phyloP scores from a whole-genome alignment of 1,139 yeast genomes.

The Zhuliangozyma blackwelliae region DNA sequence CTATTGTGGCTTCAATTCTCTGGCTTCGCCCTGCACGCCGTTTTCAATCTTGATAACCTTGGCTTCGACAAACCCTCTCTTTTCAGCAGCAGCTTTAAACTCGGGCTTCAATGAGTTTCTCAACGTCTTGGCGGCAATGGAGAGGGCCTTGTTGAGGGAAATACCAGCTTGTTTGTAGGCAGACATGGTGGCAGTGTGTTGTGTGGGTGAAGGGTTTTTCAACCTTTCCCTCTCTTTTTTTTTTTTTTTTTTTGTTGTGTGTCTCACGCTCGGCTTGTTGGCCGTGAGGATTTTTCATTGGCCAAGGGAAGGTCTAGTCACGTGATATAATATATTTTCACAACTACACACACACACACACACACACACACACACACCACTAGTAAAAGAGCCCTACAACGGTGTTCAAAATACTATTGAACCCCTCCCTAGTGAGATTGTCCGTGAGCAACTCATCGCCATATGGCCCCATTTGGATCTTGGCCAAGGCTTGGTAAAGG shows the following conservation, averaged over 20 bases:
- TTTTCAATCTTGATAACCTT: slow-evolving; percentile 68
- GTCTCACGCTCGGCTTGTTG: too few relatives aligned
- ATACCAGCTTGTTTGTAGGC: slow-evolving; percentile 86
- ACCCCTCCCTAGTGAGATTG: too few relatives aligned
- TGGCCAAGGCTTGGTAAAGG: background rate
- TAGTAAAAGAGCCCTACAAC: too few relatives aligned
- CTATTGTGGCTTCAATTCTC: slow-evolving; percentile 10
- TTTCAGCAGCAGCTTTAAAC: slow-evolving; percentile 67
- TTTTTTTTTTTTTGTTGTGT: too few relatives aligned
- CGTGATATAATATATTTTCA: too few relatives aligned
- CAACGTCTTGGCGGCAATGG: slow-evolving; percentile 85
- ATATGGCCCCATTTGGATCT: background rate
- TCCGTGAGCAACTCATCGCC: background rate
- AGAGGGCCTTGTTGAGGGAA: slow-evolving; percentile 83
- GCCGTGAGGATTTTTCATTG: too few relatives aligned
- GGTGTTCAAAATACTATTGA: too few relatives aligned
- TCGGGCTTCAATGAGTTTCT: slow-evolving; percentile 91
- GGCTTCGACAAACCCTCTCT: slow-evolving; percentile 74
- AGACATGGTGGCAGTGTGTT: slow-evolving; percentile 40
- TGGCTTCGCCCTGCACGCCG: slow-evolving; percentile 49
- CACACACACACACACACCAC: too few relatives aligned
- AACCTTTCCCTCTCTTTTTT: too few relatives aligned
- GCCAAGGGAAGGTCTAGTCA: too few relatives aligned
- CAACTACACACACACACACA: too few relatives aligned
- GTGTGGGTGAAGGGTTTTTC: too few relatives aligned